These are phyloP conservation scores for Talaromyces liani DNA, from an alignment of 495 filamentous ascomycete species.

Conservation along the genomic window DNA sequence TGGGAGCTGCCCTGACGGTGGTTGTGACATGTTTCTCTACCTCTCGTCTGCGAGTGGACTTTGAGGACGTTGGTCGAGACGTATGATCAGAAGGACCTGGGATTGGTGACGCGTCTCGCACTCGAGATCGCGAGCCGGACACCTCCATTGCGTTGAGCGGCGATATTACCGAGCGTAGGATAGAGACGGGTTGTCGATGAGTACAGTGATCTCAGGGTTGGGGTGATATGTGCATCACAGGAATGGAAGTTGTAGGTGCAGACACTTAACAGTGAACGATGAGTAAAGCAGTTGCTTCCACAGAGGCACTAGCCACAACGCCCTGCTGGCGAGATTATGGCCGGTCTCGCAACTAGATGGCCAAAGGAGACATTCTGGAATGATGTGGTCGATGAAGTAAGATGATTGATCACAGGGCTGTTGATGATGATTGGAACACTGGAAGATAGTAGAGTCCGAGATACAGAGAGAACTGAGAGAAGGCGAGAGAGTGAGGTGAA, in stretches of 20 bases:
- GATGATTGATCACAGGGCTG: background rate
- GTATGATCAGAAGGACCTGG: background rate
- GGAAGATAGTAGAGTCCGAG: background rate
- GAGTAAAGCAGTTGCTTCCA: background rate
- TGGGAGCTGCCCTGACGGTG: constrained; percentile 20
- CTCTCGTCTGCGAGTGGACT: constrained; percentile 18
- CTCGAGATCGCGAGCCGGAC: constrained; percentile 1
- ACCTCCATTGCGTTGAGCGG: constrained; percentile 3
- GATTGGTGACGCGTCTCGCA: constrained; percentile 9
- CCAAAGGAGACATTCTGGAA: background rate
- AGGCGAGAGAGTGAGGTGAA: background rate
- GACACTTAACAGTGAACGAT: background rate
- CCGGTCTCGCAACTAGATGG: background rate
- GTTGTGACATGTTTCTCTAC: constrained; percentile 26
- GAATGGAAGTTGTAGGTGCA: background rate
- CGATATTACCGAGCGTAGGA: background rate
- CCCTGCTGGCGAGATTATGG: background rate
- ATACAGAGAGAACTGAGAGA: background rate
- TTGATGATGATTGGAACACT: background rate
- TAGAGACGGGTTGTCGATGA: background rate
- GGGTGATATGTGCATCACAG: background rate
- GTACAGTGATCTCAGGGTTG: background rate
- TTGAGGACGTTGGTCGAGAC: constrained; percentile 6
- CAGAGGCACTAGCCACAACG: background rate
- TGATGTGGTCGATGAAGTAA: background rate